phyloP scores from a whole-genome alignment of 129 eudicot genomes.

The Centrapalus pauciflorus region DNA sequence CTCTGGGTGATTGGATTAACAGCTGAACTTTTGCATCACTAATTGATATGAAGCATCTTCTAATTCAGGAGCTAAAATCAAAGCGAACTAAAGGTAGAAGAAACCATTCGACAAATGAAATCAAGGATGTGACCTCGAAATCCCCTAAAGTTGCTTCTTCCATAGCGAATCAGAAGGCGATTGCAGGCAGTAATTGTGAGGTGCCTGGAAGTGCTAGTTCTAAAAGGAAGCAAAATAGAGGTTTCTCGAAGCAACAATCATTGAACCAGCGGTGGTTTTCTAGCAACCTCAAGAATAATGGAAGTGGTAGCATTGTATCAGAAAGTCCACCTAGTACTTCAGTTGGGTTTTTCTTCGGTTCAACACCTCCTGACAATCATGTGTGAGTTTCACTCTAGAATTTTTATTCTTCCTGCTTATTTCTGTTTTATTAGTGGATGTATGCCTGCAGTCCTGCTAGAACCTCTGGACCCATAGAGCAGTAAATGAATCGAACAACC shows the following conservation, averaged over 20 bases:
- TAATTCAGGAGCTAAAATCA: slow-evolving; percentile 61
- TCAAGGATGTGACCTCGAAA: slow-evolving; percentile 44
- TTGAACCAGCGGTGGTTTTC: slow-evolving; percentile 57
- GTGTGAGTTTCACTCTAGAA: slow-evolving; percentile 39
- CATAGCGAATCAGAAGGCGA: slow-evolving; percentile 30
- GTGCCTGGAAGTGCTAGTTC: slow-evolving; percentile 45
- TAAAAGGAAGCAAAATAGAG: slow-evolving; percentile 65
- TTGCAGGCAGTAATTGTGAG: slow-evolving; percentile 30
- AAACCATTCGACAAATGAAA: slow-evolving; percentile 34
- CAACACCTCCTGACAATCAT: slow-evolving; percentile 92
- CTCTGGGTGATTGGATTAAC: too few species aligned
- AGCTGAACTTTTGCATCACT: too few species aligned
- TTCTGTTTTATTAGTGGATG: neutral
- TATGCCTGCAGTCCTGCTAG: neutral
- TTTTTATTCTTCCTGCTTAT: neutral
- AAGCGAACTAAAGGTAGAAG: slow-evolving; percentile 50
- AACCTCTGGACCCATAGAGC: neutral
- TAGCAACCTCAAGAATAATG: slow-evolving; percentile 49
- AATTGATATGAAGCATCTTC: neutral
- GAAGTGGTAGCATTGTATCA: slow-evolving; percentile 43
- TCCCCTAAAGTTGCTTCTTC: slow-evolving; percentile 32
- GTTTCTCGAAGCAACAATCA: slow-evolving; percentile 48
- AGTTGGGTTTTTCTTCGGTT: slow-evolving; percentile 93
- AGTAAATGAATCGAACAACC: too few species aligned
- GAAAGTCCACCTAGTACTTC: slow-evolving; percentile 93